Conservation (phyloP, 2,329 filamentous ascomycete genomes). For the Diaporthe helianthi region DNA sequence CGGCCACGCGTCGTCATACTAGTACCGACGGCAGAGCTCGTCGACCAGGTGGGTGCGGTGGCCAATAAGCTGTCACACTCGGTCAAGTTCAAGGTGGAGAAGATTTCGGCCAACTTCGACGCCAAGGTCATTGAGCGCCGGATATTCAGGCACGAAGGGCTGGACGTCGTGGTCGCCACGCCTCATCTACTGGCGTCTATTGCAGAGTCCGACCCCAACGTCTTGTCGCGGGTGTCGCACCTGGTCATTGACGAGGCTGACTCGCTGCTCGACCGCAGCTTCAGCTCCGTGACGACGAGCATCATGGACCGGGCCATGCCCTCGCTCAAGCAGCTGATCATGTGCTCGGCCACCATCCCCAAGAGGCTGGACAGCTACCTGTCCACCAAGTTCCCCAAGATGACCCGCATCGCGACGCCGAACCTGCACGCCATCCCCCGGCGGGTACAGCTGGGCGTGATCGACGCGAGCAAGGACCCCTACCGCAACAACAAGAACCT, state of each 20-base stretch:
- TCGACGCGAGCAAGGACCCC: constrained; percentile 90
- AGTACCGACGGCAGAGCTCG: constrained; percentile 90
- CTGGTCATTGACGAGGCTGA: constrained; percentile 95
- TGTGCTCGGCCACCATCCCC: constrained; percentile 97
- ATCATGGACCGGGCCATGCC: constrained; percentile 84
- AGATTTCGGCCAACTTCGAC: constrained; percentile 79
- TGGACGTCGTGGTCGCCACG: constrained; percentile 87
- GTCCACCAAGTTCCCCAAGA: constrained; percentile 80
- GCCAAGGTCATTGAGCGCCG: constrained; percentile 82
- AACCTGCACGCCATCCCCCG: constrained; percentile 96
- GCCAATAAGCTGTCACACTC: constrained; percentile 84
- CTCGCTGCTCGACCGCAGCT: constrained; percentile 92
- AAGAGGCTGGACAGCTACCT: constrained; percentile 86
- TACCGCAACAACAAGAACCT: constrained; percentile 93
- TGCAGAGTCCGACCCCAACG: constrained; percentile 86
- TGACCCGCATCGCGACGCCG: constrained; percentile 87
- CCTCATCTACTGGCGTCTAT: constrained; percentile 90
- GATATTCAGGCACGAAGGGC: constrained; percentile 79
- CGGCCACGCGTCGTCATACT: constrained; percentile 85
- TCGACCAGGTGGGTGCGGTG: constrained; percentile 82
- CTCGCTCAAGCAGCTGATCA: constrained; percentile 82
- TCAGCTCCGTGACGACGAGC: constrained; percentile 79
- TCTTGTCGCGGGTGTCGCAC: constrained; percentile 89
- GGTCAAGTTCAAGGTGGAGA: constrained; percentile 84
- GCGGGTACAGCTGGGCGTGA: constrained; percentile 89